Percentiles rank a stretch among this genome's conserved stretches.
These are phyloP conservation scores for Fusarium siculi DNA, from an alignment of 2,329 filamentous ascomycete species.

Conservation along the genomic window DNA sequence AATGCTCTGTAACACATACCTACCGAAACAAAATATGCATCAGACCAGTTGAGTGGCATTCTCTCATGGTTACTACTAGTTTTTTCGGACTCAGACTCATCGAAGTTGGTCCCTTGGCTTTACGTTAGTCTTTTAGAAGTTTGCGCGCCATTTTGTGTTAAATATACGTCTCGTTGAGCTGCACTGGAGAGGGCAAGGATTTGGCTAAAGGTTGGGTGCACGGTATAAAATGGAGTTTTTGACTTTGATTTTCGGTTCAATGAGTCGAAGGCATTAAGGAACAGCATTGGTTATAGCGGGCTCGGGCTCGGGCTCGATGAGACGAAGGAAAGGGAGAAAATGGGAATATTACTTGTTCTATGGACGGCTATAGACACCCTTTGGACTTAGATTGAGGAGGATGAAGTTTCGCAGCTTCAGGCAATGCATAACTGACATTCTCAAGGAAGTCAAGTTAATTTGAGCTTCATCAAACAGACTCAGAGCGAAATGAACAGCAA, in stretches of 20 bases:
- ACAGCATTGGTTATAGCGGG: conserved; percentile 11
- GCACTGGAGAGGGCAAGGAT: background rate
- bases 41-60: background rate
- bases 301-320: background rate
- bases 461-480: background rate
- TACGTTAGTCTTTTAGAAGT: conserved; percentile 13
- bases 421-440: conserved; percentile 18
- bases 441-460: background rate
- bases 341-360: conserved; percentile 16
- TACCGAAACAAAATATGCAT: conserved; percentile 1
- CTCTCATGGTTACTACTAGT: background rate
- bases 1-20: conserved; percentile 6
- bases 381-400: conserved; percentile 23
- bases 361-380: conserved; percentile 33
- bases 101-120: background rate
- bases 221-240: conserved; percentile 25
- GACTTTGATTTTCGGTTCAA: background rate
- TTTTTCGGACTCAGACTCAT: conserved; percentile 14
- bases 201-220: conserved; percentile 1
- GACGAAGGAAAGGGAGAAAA: background rate
- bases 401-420: conserved; percentile 35
- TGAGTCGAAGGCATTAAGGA: conserved; percentile 2
- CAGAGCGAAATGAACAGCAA: background rate
- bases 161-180: background rate
- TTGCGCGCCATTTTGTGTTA: conserved; percentile 9